These are phyloP conservation scores for Sungouiozyma ichnusensis DNA, from an alignment of 805 yeast genomes.

Conservation along the genomic window DNA sequence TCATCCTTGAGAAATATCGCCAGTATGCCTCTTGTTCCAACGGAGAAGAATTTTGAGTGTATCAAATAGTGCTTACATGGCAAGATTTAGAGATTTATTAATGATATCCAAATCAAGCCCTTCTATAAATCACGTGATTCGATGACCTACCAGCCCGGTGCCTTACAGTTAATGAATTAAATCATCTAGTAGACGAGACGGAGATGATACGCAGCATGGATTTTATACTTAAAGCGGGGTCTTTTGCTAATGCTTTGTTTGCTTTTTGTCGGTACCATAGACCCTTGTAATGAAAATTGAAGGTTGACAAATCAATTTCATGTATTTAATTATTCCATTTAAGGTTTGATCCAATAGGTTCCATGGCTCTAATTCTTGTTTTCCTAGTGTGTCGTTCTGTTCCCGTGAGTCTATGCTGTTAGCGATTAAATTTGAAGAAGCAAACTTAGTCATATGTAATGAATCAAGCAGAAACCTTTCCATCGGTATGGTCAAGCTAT, in stretches of 20 bases:
- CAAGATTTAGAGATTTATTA: too few species aligned
- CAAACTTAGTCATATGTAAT: slow-evolving; percentile 10
- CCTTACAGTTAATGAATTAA: too few species aligned
- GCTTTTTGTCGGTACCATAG: slow-evolving; percentile 16
- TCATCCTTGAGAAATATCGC: background rate
- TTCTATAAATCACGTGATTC: too few species aligned
- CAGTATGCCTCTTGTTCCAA: too few species aligned
- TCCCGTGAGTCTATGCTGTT: slow-evolving; percentile 11
- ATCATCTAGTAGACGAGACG: too few species aligned
- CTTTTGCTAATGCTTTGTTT: background rate
- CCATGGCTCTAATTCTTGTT: slow-evolving; percentile 23
- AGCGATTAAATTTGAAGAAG: slow-evolving; percentile 7
- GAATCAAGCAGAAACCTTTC: slow-evolving; percentile 13
- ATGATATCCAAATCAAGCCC: too few species aligned
- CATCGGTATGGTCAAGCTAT: slow-evolving; percentile 12
- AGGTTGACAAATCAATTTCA: slow-evolving; percentile 13
- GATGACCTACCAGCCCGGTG: too few species aligned
- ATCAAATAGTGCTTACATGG: too few species aligned
- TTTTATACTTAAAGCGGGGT: too few species aligned
- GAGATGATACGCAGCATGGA: too few species aligned
- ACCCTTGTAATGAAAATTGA: slow-evolving; percentile 14
- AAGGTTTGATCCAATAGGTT: slow-evolving; percentile 14
- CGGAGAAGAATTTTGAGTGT: too few species aligned
- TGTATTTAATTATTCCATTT: slow-evolving; percentile 9
- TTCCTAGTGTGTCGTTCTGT: slow-evolving; percentile 6